Evolutionary conservation across 1,284 basidiomycete species (phyloP).

Genomic region (Hemileia vastatrix): DNA sequence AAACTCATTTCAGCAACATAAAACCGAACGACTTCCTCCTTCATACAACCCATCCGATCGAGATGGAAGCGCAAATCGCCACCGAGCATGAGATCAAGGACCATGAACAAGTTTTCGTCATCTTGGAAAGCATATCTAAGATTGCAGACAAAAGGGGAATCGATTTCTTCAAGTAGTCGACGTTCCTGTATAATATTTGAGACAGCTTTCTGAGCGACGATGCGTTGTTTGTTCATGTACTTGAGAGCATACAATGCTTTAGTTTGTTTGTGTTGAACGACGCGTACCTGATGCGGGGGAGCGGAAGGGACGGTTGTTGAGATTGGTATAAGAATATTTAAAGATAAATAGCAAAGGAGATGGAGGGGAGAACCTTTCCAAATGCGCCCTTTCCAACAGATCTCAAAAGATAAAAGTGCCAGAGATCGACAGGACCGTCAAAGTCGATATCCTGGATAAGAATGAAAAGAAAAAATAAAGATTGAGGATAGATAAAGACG

Average conservation of each 20-base stretch:
- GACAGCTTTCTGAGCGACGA: slow-evolving; percentile 91
- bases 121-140: slow-evolving; percentile 95
- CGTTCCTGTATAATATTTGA: slow-evolving; percentile 94
- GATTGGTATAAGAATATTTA: not conserved
- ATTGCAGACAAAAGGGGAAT: slow-evolving; percentile 89
- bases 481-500: slow-evolving; percentile 16
- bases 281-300: slow-evolving; percentile 13
- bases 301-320: slow-evolving; percentile 8
- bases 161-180: slow-evolving; percentile 72
- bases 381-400: slow-evolving; percentile 97
- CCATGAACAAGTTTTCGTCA: slow-evolving; percentile 96
- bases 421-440: slow-evolving; percentile 91
- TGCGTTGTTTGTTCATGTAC: slow-evolving; percentile 84
- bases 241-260: slow-evolving; percentile 92
- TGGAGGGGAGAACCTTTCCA: slow-evolving; percentile 64
- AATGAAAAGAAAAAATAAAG: slow-evolving; percentile 6
- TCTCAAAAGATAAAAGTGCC: slow-evolving; percentile 86
- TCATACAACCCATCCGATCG: slow-evolving; percentile 64
- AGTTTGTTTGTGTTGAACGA: slow-evolving; percentile 71
- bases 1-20: slow-evolving; percentile 80
- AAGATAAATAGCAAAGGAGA: not conserved
- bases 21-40: slow-evolving; percentile 75
- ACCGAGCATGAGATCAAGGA: slow-evolving; percentile 89
- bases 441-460: slow-evolving; percentile 79
- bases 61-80: slow-evolving; percentile 89